Evolutionary conservation across 1,284 basidiomycete species (phyloP).

Genomic region (Heterobasidion parviporum): DNA sequence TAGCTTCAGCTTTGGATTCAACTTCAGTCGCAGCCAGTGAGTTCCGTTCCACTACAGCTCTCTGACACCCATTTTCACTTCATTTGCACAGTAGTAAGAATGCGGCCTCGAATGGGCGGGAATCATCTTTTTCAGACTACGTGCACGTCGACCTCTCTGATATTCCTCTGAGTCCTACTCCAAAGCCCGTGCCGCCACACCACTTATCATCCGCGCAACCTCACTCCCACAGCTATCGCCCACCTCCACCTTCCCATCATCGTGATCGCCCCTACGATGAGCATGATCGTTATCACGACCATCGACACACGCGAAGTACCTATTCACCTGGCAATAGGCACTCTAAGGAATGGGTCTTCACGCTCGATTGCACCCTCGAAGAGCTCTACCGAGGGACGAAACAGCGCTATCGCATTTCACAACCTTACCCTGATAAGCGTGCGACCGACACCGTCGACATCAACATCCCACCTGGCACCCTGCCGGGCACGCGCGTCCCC

Average conservation of each 20-base stretch:
- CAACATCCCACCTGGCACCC: conserved; percentile 65
- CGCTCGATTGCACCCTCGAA: conserved; percentile 73
- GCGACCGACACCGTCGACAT: conserved; percentile 60
- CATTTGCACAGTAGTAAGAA: neutral
- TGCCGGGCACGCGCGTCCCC: conserved; percentile 69
- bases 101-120: neutral
- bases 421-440: neutral
- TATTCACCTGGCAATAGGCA: neutral
- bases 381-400: conserved; percentile 80
- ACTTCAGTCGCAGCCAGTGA: neutral
- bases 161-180: neutral
- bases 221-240: neutral
- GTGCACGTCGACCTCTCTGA: neutral
- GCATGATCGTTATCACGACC: neutral
- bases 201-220: neutral
- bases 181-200: neutral
- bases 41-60: neutral
- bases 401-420: conserved; percentile 66
- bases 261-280: neutral
- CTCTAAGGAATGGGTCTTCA: conserved; percentile 48
- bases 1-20: neutral
- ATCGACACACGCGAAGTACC: neutral
- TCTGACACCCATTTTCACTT: neutral
- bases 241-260: neutral
- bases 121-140: conserved; percentile 1